phyloP scores from a whole-genome alignment of 2,329 filamentous ascomycete genomes.

The Hypoxylon sp. region DNA sequence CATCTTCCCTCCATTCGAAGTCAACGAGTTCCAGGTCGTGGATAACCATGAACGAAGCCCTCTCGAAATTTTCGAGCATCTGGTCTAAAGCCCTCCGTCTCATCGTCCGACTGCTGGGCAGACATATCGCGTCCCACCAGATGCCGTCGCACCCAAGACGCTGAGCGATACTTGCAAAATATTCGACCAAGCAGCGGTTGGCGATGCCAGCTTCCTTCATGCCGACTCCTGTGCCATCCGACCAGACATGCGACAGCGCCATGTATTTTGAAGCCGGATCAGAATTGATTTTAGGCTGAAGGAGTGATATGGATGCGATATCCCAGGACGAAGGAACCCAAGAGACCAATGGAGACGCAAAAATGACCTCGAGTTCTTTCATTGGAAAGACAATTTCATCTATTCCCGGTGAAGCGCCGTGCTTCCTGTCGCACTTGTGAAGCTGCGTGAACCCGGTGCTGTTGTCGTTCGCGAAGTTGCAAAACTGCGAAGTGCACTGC shows the following conservation, averaged over 20 bases:
- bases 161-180: constrained; percentile 44
- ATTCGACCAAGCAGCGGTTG: constrained; percentile 50
- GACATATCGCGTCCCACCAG: constrained; percentile 54
- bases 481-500: constrained; percentile 27
- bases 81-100: constrained; percentile 33
- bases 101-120: constrained; percentile 41
- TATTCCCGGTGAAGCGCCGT: not conserved
- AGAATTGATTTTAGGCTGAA: not conserved
- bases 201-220: constrained; percentile 44
- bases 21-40: constrained; percentile 33
- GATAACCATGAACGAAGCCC: constrained; percentile 27
- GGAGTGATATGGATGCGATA: not conserved
- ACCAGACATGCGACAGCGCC: constrained; percentile 27
- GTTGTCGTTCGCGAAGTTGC: constrained; percentile 22
- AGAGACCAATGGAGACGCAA: not conserved
- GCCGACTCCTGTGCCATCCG: constrained; percentile 40
- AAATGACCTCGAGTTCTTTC: too few relatives aligned
- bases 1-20: constrained; percentile 25
- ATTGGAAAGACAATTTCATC: constrained; percentile 26
- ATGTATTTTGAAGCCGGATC: constrained; percentile 12
- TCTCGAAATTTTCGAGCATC: constrained; percentile 34
- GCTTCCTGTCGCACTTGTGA: constrained; percentile 23
- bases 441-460: constrained; percentile 29
- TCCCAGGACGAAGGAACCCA: not conserved
- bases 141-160: constrained; percentile 45